These are phyloP conservation scores for Citrus cavaleriei DNA, from an alignment of 345 rosid species.

Conservation along the genomic window DNA sequence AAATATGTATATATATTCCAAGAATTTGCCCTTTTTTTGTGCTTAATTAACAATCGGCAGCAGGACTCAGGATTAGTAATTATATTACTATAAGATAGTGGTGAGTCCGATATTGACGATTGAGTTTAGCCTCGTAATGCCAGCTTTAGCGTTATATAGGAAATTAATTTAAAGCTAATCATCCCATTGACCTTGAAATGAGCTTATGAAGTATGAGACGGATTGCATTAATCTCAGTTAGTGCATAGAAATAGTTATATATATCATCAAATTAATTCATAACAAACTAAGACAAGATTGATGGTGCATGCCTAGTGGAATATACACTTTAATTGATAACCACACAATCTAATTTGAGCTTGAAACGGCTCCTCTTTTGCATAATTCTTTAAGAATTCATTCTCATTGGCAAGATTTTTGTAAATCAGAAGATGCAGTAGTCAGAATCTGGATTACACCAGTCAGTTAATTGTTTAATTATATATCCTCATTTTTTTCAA, in stretches of 20 bases:
- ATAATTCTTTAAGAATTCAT: background rate
- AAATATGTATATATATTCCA: background rate
- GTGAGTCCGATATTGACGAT: background rate
- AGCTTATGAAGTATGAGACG: conserved; percentile 8
- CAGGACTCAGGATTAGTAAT: background rate
- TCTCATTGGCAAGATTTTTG: background rate
- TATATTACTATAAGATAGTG: background rate
- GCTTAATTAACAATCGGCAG: background rate
- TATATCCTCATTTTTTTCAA: background rate
- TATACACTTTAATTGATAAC: conserved; percentile 3
- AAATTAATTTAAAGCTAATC: background rate
- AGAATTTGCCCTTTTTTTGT: background rate
- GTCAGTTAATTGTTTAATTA: background rate
- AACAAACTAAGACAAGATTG: background rate
- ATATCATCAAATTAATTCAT: background rate
- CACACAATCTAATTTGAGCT: background rate
- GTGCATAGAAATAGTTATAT: background rate
- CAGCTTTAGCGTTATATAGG: background rate
- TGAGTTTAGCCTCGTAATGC: background rate
- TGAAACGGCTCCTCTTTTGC: background rate
- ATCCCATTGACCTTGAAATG: background rate
- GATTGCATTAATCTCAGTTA: conserved; percentile 4
- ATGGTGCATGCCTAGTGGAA: background rate
- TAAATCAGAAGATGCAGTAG: too few relatives aligned
- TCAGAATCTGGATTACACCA: background rate